Evolutionary conservation across 2,329 filamentous ascomycete species (phyloP).

Genomic region (Paecilomyces sp.): DNA sequence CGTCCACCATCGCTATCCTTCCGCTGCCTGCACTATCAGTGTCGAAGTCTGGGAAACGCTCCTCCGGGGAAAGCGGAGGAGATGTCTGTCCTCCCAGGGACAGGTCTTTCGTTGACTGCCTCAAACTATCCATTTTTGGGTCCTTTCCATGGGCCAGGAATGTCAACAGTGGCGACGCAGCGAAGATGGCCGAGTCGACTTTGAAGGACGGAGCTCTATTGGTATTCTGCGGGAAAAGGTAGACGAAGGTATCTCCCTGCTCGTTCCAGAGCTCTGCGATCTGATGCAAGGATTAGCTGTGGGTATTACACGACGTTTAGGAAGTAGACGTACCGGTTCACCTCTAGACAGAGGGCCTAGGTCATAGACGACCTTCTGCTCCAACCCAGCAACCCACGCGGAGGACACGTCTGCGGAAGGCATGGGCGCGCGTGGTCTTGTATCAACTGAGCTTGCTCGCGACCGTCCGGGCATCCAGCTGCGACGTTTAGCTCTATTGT

Average conservation of each 20-base stretch:
- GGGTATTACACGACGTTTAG: conserved; percentile 1
- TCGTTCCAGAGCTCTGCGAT: conserved; percentile 57
- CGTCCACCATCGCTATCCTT: conserved; percentile 41
- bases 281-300: conserved; percentile 20
- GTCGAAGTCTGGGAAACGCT: conserved; percentile 26
- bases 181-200: conserved; percentile 52
- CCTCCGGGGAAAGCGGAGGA: conserved; percentile 23
- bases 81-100: conserved; percentile 22
- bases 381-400: conserved; percentile 55
- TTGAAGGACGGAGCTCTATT: conserved; percentile 54
- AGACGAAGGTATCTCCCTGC: conserved; percentile 55
- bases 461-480: conserved; percentile 40
- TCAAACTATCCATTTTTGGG: conserved; percentile 35
- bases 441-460: conserved; percentile 25
- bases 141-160: conserved; percentile 47
- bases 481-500: conserved; percentile 25
- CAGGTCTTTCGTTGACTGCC: conserved; percentile 21
- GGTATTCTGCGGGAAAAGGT: conserved; percentile 53
- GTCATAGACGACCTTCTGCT: conserved; percentile 51
- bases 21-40: conserved; percentile 41
- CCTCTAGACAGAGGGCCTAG: conserved; percentile 43
- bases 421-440: conserved; percentile 16
- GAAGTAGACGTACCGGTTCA: conserved; percentile 38
- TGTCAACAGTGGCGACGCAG: conserved; percentile 50
- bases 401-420: conserved; percentile 19